These are phyloP conservation scores for Hansenula lynferdii DNA, from an alignment of 1,139 yeast genomes.

Conservation along the genomic window DNA sequence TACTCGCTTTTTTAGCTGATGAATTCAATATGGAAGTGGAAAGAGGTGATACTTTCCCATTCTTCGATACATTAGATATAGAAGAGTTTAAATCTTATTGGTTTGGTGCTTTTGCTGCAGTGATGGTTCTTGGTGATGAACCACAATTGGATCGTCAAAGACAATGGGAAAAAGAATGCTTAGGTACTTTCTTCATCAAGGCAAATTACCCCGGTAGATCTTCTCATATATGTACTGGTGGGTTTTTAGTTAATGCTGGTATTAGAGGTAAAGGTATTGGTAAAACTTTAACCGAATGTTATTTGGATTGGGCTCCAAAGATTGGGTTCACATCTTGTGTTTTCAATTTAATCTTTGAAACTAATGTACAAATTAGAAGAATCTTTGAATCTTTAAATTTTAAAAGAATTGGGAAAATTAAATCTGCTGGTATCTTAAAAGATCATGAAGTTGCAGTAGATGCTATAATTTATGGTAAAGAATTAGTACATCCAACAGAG, in stretches of 20 bases:
- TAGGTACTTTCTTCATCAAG: slow-evolving; percentile 78
- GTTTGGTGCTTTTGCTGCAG: slow-evolving; percentile 79
- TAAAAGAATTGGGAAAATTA: slow-evolving; percentile 70
- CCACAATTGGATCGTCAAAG: slow-evolving; percentile 51
- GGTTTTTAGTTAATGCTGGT: slow-evolving; percentile 86
- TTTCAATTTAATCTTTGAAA: slow-evolving; percentile 84
- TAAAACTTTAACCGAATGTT: slow-evolving; percentile 74
- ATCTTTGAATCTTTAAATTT: slow-evolving; percentile 80
- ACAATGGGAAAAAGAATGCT: slow-evolving; percentile 87
- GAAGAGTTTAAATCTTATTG: slow-evolving; percentile 77
- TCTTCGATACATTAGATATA: slow-evolving; percentile 68
- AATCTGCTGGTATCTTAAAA: slow-evolving; percentile 81
- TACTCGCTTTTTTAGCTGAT: slow-evolving; percentile 77
- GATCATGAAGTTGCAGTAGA: slow-evolving; percentile 83
- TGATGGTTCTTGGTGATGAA: slow-evolving; percentile 80
- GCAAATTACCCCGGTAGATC: slow-evolving; percentile 93
- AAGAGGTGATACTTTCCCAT: slow-evolving; percentile 83
- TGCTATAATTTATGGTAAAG: slow-evolving; percentile 67
- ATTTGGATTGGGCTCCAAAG: slow-evolving; percentile 85
- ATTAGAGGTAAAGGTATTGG: slow-evolving; percentile 95
- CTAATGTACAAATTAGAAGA: slow-evolving; percentile 76
- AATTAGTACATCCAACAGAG: slow-evolving; percentile 28
- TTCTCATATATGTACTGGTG: slow-evolving; percentile 89
- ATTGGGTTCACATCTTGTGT: slow-evolving; percentile 82
- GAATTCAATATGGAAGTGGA: slow-evolving; percentile 93